Base-by-base conservation (phyloP, 1,284 basidiomycete genomes). In the Fistulina hepatica region DNA sequence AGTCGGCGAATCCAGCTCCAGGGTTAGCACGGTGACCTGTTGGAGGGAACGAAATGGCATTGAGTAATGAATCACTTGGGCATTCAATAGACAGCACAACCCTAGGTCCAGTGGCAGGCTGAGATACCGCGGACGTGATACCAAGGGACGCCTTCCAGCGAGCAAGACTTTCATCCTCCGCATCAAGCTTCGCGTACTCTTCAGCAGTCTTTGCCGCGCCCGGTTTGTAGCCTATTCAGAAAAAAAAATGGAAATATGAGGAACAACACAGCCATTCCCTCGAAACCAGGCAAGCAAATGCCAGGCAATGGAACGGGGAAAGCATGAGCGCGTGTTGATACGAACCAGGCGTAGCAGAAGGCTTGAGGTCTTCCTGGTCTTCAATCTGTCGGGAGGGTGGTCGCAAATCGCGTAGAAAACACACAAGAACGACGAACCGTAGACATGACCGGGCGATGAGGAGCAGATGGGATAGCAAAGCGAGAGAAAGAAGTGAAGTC, bases 71-170 rank as follows among this genome's bases (percentile, higher is more conserved):
- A 23, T 25, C n/a, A 16, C 4, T 8, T 15, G 13, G 15, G n/a
- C 9, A 3, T 31, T 3, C 9, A 31, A 13, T n/a, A 21, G 24
- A 34, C 17, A 15, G 40, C 58, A 30, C 37, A 80, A n/a, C 83
- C 71, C 82, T 83, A 42, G 84, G 80, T 11, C 72, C 76, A 48
- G 44, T 58, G 16, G 65, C 60, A 33, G 59, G 52, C 5, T 48
- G 35, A 17, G 61, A 34, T 12, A 51, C 66, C 36, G 71, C 76
- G 16, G 79, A 69, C 33, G 71, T 72, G 47, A 93, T 78, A 38
- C 91, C 91, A 23, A 94, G 69, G 44, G 81, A 90, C 17, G 84
- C 86, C 57, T 93, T 93, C 89, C 89, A 93, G 45, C 86, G 79
- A 11, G 74, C 73, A 53, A 86, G 65, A 57, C 81, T 86, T 58